Base-by-base conservation (phyloP, 805 yeast species). In the Wickerhamomyces sydowiorum region DNA sequence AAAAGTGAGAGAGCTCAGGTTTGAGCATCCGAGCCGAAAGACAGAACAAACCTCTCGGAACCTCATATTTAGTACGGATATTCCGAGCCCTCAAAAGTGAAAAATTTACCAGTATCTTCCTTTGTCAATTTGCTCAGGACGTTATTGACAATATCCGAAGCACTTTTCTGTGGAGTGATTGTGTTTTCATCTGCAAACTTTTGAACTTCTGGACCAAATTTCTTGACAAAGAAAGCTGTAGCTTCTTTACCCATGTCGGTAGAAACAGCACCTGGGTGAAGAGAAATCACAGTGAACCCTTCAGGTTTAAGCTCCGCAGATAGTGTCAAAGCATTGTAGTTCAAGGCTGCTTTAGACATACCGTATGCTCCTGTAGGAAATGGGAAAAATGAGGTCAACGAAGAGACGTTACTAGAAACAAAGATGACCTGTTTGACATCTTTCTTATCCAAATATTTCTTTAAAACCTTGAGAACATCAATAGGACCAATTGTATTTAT, bases 221-320 rank as follows among this genome's bases (percentile, higher is more conserved):
- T n/a, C n/a, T n/a, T n/a, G n/a, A n/a, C n/a, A n/a, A n/a, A n/a
- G n/a, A n/a, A n/a, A n/a, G n/a, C n/a, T n/a, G n/a, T n/a, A n/a
- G n/a, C n/a, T n/a, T n/a, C 27, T 12, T 24, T 20, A 3, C 55
- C 57, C 61, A 60, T 53, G 41, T 66, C 69, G 24, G 63, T 60
- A 18, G 42, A 27, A 10, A 66, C 68, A 13, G 56, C 28, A 25
- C 72, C 70, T 1, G 72, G 72, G 40, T 62, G 64, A n/a, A 65
- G 17, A 15, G 64, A 45, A n/a, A 62, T 42, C 30, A 58, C 49
- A 12, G 50, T 52, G 41, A 53, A 61, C 4, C 52, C 57, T 30
- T 57, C 54, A 10, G 30, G 28, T 21, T 36, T 40, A 20, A 52
- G 37, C 38, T 64, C 66, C 24, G 20, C 13, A 36, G 59, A 45